A percentile compares a stretch with the other conserved stretches of the same genome.
Evolutionary conservation across 1,284 basidiomycete species (phyloP).

Genomic region (Leccinum huronense): DNA sequence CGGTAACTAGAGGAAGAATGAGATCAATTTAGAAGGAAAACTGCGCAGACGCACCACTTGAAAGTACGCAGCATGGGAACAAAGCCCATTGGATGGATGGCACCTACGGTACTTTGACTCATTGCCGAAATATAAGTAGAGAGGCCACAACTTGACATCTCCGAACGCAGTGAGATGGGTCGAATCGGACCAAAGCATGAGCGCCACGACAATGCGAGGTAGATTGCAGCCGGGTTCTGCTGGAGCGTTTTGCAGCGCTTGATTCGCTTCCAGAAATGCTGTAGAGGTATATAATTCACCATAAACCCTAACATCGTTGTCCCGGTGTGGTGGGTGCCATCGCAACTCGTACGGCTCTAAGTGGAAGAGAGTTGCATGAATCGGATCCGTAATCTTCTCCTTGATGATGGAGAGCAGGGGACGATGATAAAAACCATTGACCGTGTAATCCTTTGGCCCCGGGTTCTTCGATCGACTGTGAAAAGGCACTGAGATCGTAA

Average conservation of each 20-base stretch:
- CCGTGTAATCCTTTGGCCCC: background rate
- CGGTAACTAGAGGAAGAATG: background rate
- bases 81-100: background rate
- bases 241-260: background rate
- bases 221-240: background rate
- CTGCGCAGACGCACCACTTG: background rate
- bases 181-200: background rate
- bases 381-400: background rate
- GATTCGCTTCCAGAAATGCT: background rate
- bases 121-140: background rate
- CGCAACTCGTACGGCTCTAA: background rate
- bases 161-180: background rate
- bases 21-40: background rate
- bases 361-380: background rate
- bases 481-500: background rate
- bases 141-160: background rate
- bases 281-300: background rate
- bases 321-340: background rate
- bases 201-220: background rate
- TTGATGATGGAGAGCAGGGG: background rate
- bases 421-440: background rate
- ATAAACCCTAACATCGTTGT: background rate
- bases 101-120: background rate
- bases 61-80: background rate
- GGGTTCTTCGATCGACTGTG: background rate